Evolutionary conservation across 371 early-diverging fungal species (phyloP), one percentile per base, ranked within the genome.

Genomic region (Mortierella sp.): DNA sequence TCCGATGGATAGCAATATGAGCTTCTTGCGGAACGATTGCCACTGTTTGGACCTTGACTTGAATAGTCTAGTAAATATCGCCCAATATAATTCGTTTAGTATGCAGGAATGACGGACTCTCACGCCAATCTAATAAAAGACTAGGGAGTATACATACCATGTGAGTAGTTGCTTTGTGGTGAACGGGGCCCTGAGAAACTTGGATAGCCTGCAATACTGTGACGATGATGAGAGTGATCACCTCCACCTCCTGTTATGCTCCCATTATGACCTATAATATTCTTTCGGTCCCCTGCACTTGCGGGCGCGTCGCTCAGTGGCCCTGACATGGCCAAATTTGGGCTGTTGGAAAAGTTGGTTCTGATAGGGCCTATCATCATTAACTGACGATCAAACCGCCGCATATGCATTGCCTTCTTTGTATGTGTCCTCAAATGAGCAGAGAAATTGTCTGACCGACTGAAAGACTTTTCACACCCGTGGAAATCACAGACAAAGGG

Each of bases 371-470:
- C 79, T 58, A 69, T 66, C 58, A 69, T 37, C 62, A 70, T 59
- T 28, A 62, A 37, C 6, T 66, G 70, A 10, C 74, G 73, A 40
- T 75, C 77, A 47, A 72, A 69, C 63, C 66, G 52, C 20, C 69
- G 57, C 64, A 76, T 62, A 39, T 75, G 73, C 58, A 61, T 68
- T 14, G 73, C 47, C 51, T 83, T 83, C 49, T 83, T 83, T 32
- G 83, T 85, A 54, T 90, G 91, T 2, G 91, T 89, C 57, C 89
- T 83, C 60, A 86, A 85, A 68, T 90, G 91, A 16, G 91, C 89
- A 66, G 88, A 87, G 64, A 89, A 90, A 77, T 94, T 93, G 79
- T 95, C 95, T 8, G 93, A 93, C 22, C 95, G 88, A 69, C 93
- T 90, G 66, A 95, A 95, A n/a, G 88, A 86, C 72, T 92, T 92